Evolutionary conservation across 345 rosid species (phyloP).

Genomic region (Clausena lansium): DNA sequence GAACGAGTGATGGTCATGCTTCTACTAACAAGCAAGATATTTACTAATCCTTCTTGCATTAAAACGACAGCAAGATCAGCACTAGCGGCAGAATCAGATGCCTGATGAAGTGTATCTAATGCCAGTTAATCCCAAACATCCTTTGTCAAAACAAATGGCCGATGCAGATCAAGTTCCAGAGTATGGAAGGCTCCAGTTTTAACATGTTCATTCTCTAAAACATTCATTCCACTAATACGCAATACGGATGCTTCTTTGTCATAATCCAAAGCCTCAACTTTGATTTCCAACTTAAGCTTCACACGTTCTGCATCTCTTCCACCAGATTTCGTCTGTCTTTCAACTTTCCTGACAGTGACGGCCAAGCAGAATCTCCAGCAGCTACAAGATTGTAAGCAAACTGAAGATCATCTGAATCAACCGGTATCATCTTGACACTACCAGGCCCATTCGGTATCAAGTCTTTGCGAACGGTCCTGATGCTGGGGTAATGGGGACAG

Average conservation of each 20-base stretch:
- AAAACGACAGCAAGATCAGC: conserved; percentile 86
- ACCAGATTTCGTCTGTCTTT: conserved; percentile 65
- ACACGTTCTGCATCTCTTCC: conserved; percentile 88
- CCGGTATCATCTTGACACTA: no score
- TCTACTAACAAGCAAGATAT: conserved; percentile 75
- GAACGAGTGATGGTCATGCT: no score
- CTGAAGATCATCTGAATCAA: no score
- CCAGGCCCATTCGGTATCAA: no score
- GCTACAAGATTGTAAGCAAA: no score
- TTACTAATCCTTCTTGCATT: conserved; percentile 96
- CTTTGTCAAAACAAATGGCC: conserved; percentile 84
- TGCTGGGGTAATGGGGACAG: no score
- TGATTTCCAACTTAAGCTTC: conserved; percentile 68
- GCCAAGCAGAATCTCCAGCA: neutral
- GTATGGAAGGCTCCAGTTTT: conserved; percentile 56
- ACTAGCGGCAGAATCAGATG: conserved; percentile 75
- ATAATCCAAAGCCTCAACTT: conserved; percentile 80
- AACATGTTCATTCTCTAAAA: conserved; percentile 78
- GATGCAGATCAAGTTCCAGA: conserved; percentile 44
- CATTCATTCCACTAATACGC: conserved; percentile 88
- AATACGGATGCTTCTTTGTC: conserved; percentile 74
- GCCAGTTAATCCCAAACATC: conserved; percentile 81
- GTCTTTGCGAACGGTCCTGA: neutral
- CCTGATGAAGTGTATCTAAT: conserved; percentile 71
- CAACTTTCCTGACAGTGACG: conserved; percentile 55